Base-by-base conservation (phyloP, 2,329 filamentous ascomycete species). In the Zasmidium angulare region DNA sequence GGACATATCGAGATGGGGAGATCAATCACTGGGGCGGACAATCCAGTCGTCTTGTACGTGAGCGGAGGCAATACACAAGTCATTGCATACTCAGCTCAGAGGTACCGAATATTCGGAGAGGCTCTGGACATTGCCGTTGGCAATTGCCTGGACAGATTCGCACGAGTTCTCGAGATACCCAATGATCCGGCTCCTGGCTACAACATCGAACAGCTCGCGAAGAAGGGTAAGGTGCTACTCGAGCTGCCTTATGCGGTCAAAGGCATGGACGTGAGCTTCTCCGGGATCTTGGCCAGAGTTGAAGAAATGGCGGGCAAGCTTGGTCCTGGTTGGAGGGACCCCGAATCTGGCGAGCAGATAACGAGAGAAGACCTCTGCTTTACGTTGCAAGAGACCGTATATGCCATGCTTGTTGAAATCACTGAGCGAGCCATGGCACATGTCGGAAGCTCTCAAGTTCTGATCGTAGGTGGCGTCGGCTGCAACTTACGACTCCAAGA, bases 1-100 rank as follows among this genome's bases (percentile, higher is more conserved):
- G 95, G 95, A 47, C 95, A 99, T 77, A 98, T 99, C 70, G 95
- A 99, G 79, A 99, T 99, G 95, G 95, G 95, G 29, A 85, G 95
- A 53, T 84, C 89, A 60, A 96, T 99, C 72, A 98, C 95, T 3
- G 90, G 91, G 60, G 92, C 95, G 17, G 79, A 84, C 22, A 93
- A 99, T 77, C 95, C 95, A 0, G 93, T 98, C 36, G 95, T 99
- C 50, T 81, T 99, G 43, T 99, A 99, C 76, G 95, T 98, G 46
- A 91, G 87, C 21, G 95, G 95, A 62, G 95, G 95, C 59, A 99
- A 99, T 80, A 96, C 93, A 14, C 93, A 99, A 78, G 93, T 98
- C 23, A 98, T 98, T 66, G 95, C 95, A 50, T 99, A 98, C 78
- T 92, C 91, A 36, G 90, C 93, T 65, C 90, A 93, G 74, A 85